These are phyloP conservation scores for Hemileccinum rubropunctum DNA, from an alignment of 768 basidiomycete species.

Conservation along the genomic window DNA sequence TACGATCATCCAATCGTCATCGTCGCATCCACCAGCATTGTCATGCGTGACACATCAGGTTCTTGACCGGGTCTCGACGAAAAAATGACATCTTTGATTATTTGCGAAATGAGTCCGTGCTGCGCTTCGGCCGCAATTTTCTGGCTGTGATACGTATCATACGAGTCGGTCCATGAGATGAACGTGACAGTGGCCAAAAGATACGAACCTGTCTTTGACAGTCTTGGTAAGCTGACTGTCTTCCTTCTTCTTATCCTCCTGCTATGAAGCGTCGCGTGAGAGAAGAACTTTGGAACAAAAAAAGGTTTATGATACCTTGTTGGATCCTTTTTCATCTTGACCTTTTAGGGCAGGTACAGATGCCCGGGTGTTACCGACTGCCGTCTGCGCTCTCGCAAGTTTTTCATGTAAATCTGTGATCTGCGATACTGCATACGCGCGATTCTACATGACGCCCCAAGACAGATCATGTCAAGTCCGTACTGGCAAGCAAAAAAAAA, in stretches of 20 bases:
- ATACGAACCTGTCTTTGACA: slow-evolving; percentile 78
- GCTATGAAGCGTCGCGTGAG: slow-evolving; percentile 17
- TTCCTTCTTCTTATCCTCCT: slow-evolving; percentile 79
- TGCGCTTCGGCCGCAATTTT: slow-evolving; percentile 90
- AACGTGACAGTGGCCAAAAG: background rate
- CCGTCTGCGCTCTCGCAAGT: slow-evolving; percentile 64
- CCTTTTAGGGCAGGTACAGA: slow-evolving; percentile 51
- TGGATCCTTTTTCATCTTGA: slow-evolving; percentile 40
- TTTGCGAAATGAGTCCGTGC: slow-evolving; percentile 90
- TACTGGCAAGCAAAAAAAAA: background rate
- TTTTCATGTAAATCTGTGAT: slow-evolving; percentile 89
- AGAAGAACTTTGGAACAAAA: background rate
- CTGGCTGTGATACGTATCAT: slow-evolving; percentile 45
- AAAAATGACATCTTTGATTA: slow-evolving; percentile 91
- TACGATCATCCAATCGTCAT: slow-evolving; percentile 31
- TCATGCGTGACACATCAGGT: slow-evolving; percentile 21
- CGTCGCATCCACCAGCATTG: slow-evolving; percentile 36
- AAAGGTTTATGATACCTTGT: slow-evolving; percentile 40
- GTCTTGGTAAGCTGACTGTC: slow-evolving; percentile 85
- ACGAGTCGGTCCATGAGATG: background rate
- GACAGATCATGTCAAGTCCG: background rate
- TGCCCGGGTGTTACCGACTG: slow-evolving; percentile 58
- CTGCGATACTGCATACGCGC: slow-evolving; percentile 91
- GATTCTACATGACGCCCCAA: slow-evolving; percentile 56
- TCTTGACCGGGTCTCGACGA: slow-evolving; percentile 44